A percentile compares a stretch with the other conserved stretches of the same genome.
Evolutionary conservation across 257 asterid genomes (phyloP).

Genomic region (Linaria vulgaris): DNA sequence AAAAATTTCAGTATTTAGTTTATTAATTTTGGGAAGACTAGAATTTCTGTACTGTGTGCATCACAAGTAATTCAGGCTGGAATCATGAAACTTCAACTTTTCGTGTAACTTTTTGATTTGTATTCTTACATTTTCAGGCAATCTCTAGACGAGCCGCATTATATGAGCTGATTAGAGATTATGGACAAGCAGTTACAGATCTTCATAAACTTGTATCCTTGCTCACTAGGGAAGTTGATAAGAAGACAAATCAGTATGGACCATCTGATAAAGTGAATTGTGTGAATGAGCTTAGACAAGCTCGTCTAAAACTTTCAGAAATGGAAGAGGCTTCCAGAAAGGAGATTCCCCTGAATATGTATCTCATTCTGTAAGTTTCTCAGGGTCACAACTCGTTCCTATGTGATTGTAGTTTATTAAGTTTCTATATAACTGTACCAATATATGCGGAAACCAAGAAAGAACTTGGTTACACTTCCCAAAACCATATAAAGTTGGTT

Average conservation of each 20-base stretch:
- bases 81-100: conserved; percentile 2
- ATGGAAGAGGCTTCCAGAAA: conserved; percentile 79
- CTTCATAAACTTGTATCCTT: conserved; percentile 67
- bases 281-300: conserved; percentile 67
- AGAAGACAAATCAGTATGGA: conserved; percentile 45
- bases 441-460: neutral
- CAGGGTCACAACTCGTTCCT: conserved; percentile 11
- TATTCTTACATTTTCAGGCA: conserved; percentile 51
- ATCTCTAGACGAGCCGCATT: conserved; percentile 79
- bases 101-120: conserved; percentile 3
- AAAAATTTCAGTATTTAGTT: conserved; percentile 15
- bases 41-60: conserved; percentile 10
- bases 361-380: conserved; percentile 86
- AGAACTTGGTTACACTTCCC: neutral
- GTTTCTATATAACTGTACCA: neutral
- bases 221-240: conserved; percentile 61
- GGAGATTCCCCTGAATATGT: conserved; percentile 78
- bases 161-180: conserved; percentile 87
- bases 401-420: neutral
- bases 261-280: conserved; percentile 52
- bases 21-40: conserved; percentile 9
- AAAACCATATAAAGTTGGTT: too few relatives aligned
- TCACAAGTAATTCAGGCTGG: conserved; percentile 12
- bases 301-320: conserved; percentile 60
- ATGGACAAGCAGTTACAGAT: conserved; percentile 81